phyloP scores from a whole-genome alignment of 2,329 filamentous ascomycete species.

The Hypoxylon sp. region DNA sequence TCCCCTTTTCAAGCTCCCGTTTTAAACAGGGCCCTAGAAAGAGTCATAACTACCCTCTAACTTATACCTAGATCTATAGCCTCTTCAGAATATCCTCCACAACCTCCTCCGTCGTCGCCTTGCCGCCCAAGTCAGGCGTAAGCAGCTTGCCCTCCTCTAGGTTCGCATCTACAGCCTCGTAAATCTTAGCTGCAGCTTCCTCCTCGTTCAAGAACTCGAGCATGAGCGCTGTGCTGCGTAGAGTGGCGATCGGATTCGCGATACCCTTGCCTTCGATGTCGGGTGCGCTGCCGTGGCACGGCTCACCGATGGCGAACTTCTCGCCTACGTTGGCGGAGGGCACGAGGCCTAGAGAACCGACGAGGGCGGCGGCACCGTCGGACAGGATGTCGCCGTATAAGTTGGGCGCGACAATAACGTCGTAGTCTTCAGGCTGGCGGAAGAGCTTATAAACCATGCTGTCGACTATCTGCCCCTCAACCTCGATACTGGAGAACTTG shows the following conservation, averaged over 20 bases:
- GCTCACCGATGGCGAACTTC: slow-evolving; percentile 95
- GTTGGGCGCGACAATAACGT: slow-evolving; percentile 98
- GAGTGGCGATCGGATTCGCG: slow-evolving; percentile 95
- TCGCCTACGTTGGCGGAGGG: slow-evolving; percentile 96
- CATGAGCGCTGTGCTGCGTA: slow-evolving; percentile 93
- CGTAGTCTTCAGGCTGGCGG: slow-evolving; percentile 94
- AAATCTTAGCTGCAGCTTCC: slow-evolving; percentile 88
- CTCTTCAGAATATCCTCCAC: slow-evolving; percentile 87
- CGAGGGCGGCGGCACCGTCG: slow-evolving; percentile 93
- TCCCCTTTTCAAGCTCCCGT: not conserved
- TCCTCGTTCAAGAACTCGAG: slow-evolving; percentile 94
- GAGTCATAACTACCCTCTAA: not conserved
- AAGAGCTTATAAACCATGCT: slow-evolving; percentile 99
- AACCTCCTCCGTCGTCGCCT: slow-evolving; percentile 87
- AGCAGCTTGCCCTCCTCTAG: slow-evolving; percentile 85
- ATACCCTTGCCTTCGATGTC: slow-evolving; percentile 95
- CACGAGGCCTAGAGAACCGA: slow-evolving; percentile 91
- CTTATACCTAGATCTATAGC: slow-evolving; percentile 64
- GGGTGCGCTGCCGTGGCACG: slow-evolving; percentile 95
- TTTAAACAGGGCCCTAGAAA: not conserved
- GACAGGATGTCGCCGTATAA: slow-evolving; percentile 97
- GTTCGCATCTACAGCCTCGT: slow-evolving; percentile 91
- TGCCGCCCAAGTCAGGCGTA: slow-evolving; percentile 91
- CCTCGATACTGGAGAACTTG: slow-evolving; percentile 73
- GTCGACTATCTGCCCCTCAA: slow-evolving; percentile 99